Percentiles rank a stretch among this genome's conserved stretches.
phyloP scores from a whole-genome alignment of 768 basidiomycete species.

The Pulveroboletus sp. region DNA sequence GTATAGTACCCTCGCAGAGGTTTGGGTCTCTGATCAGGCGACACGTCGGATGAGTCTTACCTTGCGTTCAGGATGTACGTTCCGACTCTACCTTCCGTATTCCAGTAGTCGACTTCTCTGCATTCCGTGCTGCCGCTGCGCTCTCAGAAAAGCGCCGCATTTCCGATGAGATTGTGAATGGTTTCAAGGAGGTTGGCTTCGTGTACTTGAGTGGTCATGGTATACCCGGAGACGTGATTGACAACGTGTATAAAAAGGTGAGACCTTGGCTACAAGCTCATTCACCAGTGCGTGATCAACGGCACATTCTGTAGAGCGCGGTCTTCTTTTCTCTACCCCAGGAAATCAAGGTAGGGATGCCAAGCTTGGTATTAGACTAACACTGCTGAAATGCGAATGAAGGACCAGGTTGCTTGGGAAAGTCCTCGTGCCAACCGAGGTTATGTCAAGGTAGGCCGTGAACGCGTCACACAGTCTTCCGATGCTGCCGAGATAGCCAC shows the following conservation, averaged over 20 bases:
- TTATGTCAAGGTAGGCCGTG: constrained; percentile 75
- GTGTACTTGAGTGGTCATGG: constrained; percentile 76
- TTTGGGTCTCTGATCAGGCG: not conserved
- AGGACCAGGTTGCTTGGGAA: constrained; percentile 72
- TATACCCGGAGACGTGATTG: constrained; percentile 51
- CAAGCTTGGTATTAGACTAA: not conserved
- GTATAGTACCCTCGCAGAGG: constrained; percentile 26
- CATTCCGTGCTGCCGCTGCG: constrained; percentile 51
- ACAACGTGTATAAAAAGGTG: constrained; percentile 64
- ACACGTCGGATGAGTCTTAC: constrained; percentile 2
- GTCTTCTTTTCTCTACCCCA: constrained; percentile 67
- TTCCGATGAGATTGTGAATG: constrained; percentile 65
- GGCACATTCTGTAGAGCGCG: constrained; percentile 49
- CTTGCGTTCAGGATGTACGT: constrained; percentile 29
- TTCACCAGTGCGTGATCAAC: not conserved
- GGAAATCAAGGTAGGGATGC: constrained; percentile 48
- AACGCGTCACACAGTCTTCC: constrained; percentile 72
- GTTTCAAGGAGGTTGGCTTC: constrained; percentile 78
- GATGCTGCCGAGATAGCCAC: constrained; percentile 69
- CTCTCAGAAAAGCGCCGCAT: constrained; percentile 52
- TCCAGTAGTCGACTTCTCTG: constrained; percentile 75
- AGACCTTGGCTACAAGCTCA: constrained; percentile 5
- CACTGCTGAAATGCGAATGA: not conserved
- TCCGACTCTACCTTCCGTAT: constrained; percentile 50
- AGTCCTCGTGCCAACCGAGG: constrained; percentile 84